These are phyloP conservation scores for Colletotrichum navitas DNA, from an alignment of 2,329 filamentous ascomycete genomes.

Conservation along the genomic window DNA sequence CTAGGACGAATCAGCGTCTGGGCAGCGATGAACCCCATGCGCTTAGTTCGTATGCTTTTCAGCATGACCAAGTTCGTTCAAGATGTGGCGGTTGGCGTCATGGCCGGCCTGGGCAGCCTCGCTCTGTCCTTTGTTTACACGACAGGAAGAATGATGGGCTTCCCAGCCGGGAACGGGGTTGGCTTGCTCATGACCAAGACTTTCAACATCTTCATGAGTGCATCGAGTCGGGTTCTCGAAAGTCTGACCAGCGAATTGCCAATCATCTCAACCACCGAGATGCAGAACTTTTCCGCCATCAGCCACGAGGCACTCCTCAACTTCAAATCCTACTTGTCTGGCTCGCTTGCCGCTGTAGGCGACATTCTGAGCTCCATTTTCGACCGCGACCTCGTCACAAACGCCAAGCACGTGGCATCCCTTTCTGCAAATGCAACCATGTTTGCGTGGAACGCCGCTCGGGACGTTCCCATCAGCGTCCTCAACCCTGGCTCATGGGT, in stretches of 20 bases:
- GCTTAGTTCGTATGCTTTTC: constrained; percentile 80
- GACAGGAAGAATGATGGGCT: constrained; percentile 40
- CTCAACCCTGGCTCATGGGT: constrained; percentile 69
- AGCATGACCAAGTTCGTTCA: constrained; percentile 82
- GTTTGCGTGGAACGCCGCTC: constrained; percentile 46
- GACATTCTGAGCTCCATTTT: constrained; percentile 58
- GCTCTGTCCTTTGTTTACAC: constrained; percentile 33
- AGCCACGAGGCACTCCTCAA: constrained; percentile 77
- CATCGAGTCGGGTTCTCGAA: constrained; percentile 62
- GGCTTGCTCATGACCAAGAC: constrained; percentile 47
- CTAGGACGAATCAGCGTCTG: constrained; percentile 88
- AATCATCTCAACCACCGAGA: constrained; percentile 68
- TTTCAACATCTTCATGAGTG: constrained; percentile 57
- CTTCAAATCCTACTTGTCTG: constrained; percentile 67
- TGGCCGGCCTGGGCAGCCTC: constrained; percentile 52
- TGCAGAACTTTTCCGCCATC: constrained; percentile 81
- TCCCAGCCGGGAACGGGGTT: constrained; percentile 35
- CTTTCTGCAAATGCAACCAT: constrained; percentile 43
- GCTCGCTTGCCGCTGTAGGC: constrained; percentile 56
- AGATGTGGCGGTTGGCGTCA: constrained; percentile 76
- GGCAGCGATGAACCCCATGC: constrained; percentile 81
- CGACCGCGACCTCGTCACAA: constrained; percentile 56
- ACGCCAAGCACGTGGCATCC: constrained; percentile 45
- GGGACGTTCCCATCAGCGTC: constrained; percentile 52
- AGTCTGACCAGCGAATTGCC: constrained; percentile 65